Evolutionary conservation across 257 asterid species (phyloP), one percentile per base, ranked within the genome.

Genomic region (Galeopsis tetrahit): DNA sequence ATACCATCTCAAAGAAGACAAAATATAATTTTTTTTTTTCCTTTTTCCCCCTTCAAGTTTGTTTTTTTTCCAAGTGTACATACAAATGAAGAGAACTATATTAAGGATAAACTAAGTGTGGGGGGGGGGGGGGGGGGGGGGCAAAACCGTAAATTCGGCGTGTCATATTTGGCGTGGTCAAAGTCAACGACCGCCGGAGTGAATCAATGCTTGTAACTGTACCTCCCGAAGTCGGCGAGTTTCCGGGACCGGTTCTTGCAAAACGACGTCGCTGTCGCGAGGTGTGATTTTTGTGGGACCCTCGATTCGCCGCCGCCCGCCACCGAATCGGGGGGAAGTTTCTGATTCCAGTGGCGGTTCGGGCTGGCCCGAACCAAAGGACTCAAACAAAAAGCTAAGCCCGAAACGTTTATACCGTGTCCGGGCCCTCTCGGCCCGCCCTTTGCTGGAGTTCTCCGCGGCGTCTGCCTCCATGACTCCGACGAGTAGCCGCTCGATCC

Each of bases 311-410:
- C 80, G 10, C 78, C 80, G 8, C 59, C 62, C 17, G 15, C 33
- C 32, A 28, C 79, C 82, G 53, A 69, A 60, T 89, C 97, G 73
- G 92, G 86, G 58, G 91, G 85, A 8, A 81, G 10, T 6, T 85
- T 89, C 75, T 86, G 91, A 57, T 71, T 89, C 95, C 93, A 86
- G 34, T 77, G 82, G 31, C 84, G 75, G 33, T 71, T 84, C 11
- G 97, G 96, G 79, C 97, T 89, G 49, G 96, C 85, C 2, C 97
- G 85, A 15, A 93, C 92, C 79, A 93, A 33, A 0, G 98, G 98
- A 52, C 97, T 93, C 85, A 90, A 57, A 55, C 96, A 93, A 48
- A 90, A 82, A 9, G 81, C 67, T 68, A 93, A 65, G 13, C 93
- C 90, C 33, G 96, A 85, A 0, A 73, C 83, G 59, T 82, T 87